These are phyloP conservation scores for Sistotremastrum niveocremeum DNA, from an alignment of 768 basidiomycete genomes.

Conservation along the genomic window DNA sequence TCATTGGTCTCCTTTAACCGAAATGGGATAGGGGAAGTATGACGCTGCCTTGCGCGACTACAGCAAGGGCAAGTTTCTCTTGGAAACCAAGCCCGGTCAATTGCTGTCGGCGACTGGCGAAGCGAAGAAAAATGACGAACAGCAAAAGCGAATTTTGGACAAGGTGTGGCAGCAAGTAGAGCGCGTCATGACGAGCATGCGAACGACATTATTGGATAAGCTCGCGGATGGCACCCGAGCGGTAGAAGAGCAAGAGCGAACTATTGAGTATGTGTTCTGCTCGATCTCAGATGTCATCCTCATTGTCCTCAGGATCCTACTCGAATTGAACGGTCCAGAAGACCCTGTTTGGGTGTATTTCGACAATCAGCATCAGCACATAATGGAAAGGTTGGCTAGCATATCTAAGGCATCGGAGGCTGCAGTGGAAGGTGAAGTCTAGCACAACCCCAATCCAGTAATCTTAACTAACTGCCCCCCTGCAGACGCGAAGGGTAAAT, in stretches of 20 bases:
- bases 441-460: not conserved
- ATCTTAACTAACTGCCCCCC: slow-evolving; percentile 1
- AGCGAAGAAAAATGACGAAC: slow-evolving; percentile 53
- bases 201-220: slow-evolving; percentile 57
- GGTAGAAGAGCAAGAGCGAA: slow-evolving; percentile 93
- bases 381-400: slow-evolving; percentile 62
- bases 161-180: slow-evolving; percentile 95
- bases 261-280: slow-evolving; percentile 61
- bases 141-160: slow-evolving; percentile 86
- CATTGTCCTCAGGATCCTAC: slow-evolving; percentile 48
- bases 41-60: slow-evolving; percentile 91
- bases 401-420: slow-evolving; percentile 40
- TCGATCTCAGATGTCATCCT: not conserved
- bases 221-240: slow-evolving; percentile 67
- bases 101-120: slow-evolving; percentile 49
- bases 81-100: slow-evolving; percentile 82
- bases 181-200: slow-evolving; percentile 89
- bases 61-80: slow-evolving; percentile 87
- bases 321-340: slow-evolving; percentile 75
- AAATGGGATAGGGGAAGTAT: slow-evolving; percentile 66
- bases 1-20: slow-evolving; percentile 1
- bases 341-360: slow-evolving; percentile 96
- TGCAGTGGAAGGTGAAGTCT: slow-evolving; percentile 33
- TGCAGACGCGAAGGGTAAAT: slow-evolving; percentile 35
- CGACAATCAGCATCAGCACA: slow-evolving; percentile 82